Percentiles rank a stretch among this genome's conserved stretches.
Evolutionary conservation across 2,329 filamentous ascomycete species (phyloP).

Genomic region (Rhinocladiella similis): DNA sequence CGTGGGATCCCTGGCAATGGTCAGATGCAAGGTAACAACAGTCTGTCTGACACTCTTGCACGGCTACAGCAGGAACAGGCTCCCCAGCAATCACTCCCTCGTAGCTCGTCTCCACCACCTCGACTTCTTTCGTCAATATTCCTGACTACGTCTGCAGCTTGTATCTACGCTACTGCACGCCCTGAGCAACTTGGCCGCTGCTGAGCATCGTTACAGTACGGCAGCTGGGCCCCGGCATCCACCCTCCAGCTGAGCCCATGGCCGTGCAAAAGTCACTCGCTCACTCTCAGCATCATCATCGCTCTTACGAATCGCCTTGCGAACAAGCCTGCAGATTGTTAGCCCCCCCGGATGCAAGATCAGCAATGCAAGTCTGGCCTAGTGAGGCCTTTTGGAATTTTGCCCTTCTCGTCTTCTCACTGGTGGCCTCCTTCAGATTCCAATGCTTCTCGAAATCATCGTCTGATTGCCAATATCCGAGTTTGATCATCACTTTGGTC

Average conservation of each 20-base stretch:
- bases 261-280: neutral
- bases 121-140: neutral
- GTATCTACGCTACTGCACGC: conserved; percentile 23
- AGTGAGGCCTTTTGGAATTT: neutral
- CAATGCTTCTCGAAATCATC: conserved; percentile 23
- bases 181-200: neutral
- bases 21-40: too few relatives aligned
- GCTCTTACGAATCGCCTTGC: neutral
- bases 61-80: too few relatives aligned
- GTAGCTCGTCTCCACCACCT: neutral
- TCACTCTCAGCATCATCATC: neutral
- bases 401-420: conserved; percentile 10
- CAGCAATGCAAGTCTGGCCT: conserved; percentile 4
- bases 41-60: neutral
- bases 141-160: conserved; percentile 1
- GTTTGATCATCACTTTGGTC: conserved; percentile 17
- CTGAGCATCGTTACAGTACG: neutral
- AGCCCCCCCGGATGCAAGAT: conserved; percentile 28
- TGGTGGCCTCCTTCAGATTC: conserved; percentile 13
- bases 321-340: conserved; percentile 6
- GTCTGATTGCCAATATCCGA: conserved; percentile 23
- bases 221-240: conserved; percentile 3
- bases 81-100: too few relatives aligned
- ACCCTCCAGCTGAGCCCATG: conserved; percentile 23
- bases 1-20: too few relatives aligned